These are phyloP conservation scores for Yamadazyma tumulicola DNA, from an alignment of 805 yeast species.

Conservation along the genomic window DNA sequence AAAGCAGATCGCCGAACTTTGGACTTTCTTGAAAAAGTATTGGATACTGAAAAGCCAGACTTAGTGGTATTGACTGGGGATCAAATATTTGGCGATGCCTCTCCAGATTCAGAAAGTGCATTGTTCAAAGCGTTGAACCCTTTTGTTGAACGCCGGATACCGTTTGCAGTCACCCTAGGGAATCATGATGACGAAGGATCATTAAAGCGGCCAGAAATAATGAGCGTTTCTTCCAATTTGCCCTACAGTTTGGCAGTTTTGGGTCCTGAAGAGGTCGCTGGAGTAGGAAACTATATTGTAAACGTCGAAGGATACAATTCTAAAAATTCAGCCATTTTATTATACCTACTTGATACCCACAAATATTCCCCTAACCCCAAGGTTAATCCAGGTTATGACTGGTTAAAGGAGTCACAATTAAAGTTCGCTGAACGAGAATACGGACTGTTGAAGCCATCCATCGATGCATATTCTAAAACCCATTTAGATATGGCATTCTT, in stretches of 20 bases:
- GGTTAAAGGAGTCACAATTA: slow-evolving; percentile 70
- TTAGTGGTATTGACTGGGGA: slow-evolving; percentile 88
- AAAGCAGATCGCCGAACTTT: slow-evolving; percentile 75
- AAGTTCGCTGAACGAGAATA: slow-evolving; percentile 45
- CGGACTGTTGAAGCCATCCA: slow-evolving; percentile 20
- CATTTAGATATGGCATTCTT: slow-evolving; percentile 83
- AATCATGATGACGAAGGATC: slow-evolving; percentile 94
- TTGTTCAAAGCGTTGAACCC: slow-evolving; percentile 74
- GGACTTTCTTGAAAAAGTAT: slow-evolving; percentile 54
- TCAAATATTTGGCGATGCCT: slow-evolving; percentile 76
- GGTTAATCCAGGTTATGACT: slow-evolving; percentile 76
- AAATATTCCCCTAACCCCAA: slow-evolving; percentile 67
- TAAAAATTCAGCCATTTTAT: slow-evolving; percentile 39
- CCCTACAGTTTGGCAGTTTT: slow-evolving; percentile 65
- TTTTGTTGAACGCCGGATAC: slow-evolving; percentile 62
- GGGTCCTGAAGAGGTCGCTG: slow-evolving; percentile 69
- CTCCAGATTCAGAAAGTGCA: slow-evolving; percentile 81
- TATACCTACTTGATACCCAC: slow-evolving; percentile 85
- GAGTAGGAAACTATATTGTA: slow-evolving; percentile 77
- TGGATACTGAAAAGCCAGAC: slow-evolving; percentile 79
- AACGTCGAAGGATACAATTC: slow-evolving; percentile 38
- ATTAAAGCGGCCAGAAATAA: slow-evolving; percentile 54
- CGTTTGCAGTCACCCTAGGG: slow-evolving; percentile 84
- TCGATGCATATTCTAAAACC: slow-evolving; percentile 33
- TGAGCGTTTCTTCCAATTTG: slow-evolving; percentile 50